Evolutionary conservation across 306 rosid genomes (phyloP), one percentile per base, ranked within the genome.

Genomic region (Notholithocarpus densiflorus): DNA sequence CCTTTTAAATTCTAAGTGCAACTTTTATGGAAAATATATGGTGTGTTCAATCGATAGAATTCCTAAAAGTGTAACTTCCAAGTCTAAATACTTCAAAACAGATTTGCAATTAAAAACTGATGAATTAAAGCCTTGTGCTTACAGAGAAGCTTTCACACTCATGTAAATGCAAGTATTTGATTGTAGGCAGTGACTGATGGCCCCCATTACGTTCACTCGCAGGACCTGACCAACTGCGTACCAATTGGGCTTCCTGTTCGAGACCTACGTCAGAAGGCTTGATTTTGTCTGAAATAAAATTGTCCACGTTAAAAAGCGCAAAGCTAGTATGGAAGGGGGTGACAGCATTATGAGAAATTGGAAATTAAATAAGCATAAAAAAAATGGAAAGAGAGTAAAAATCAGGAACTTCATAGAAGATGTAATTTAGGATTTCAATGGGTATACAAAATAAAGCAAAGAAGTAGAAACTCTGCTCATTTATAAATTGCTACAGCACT

Each of bases 251-350:
- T 86, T 95, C 97, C 86, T 92, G 92, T 81, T 92, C 98, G 29
- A 95, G 97, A 76, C 98, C 98, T 64, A 92, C 96, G 79, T 95
- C 98, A 56, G 89, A 85, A 70, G 98, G 98, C 92, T 91, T 95
- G 82, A 95, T 84, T 91, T 88, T 95, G 77, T 95, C 98, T 95
- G 98, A 75, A 85, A 84, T 54, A 76, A 76, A 54, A 78, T 66
- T 84, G 72, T 68, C 56, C 32, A 32, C 18, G 82, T 84, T 83
- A 83, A 69, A 71, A 75, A 74, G 15, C 3, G 54, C 53, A 77
- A 71, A 56, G 68, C 37, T 73, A 74, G 26, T 19, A 24, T 74
- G 14, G 55, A 75, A 45, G 51, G 9, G 13, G 60, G 78, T 80
- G 75, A 24, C 66, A 56, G 60, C 68, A 71, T 7, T n/a, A 74